A percentile compares a stretch with the other conserved stretches of the same genome.
These are phyloP conservation scores for Pythium brassicae DNA, from an alignment of 352 stramenopile genomes.

Conservation along the genomic window DNA sequence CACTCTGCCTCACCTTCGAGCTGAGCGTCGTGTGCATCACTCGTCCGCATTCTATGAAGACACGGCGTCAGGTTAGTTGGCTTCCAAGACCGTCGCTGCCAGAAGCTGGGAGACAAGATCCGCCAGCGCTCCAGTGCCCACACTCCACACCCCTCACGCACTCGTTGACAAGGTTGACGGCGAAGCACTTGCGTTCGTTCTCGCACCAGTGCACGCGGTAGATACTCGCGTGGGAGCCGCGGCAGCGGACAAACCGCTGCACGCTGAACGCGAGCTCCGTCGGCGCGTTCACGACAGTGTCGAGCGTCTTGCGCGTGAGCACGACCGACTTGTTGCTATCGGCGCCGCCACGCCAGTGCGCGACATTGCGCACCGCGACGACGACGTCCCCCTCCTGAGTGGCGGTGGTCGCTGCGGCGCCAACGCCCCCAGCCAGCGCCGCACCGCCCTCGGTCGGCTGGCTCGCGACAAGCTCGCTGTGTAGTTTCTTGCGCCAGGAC, in stretches of 20 bases:
- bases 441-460: background rate
- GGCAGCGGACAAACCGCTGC: conserved; percentile 70
- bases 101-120: no score
- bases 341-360: conserved; percentile 38
- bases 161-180: conserved; percentile 72
- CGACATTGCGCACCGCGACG: conserved; percentile 54
- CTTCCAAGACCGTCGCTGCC: background rate
- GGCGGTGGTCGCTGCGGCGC: conserved; percentile 6
- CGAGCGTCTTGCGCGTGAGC: conserved; percentile 49
- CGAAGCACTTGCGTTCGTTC: conserved; percentile 51
- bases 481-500: conserved; percentile 58
- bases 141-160: conserved; percentile 26
- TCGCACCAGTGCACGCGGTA: conserved; percentile 66
- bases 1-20: background rate
- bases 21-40: background rate
- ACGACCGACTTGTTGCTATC: conserved; percentile 57
- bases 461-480: conserved; percentile 27
- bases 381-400: conserved; percentile 26
- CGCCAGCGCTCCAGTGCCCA: no score
- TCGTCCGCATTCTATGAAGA: conserved; percentile 2
- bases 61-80: background rate
- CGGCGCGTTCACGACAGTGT: conserved; percentile 48
- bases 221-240: conserved; percentile 58
- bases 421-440: background rate
- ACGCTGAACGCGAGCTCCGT: conserved; percentile 56